A percentile compares a stretch with the other conserved stretches of the same genome.
Conservation (phyloP, 495 filamentous ascomycete genomes). For the Podospora pseudoanserina region DNA sequence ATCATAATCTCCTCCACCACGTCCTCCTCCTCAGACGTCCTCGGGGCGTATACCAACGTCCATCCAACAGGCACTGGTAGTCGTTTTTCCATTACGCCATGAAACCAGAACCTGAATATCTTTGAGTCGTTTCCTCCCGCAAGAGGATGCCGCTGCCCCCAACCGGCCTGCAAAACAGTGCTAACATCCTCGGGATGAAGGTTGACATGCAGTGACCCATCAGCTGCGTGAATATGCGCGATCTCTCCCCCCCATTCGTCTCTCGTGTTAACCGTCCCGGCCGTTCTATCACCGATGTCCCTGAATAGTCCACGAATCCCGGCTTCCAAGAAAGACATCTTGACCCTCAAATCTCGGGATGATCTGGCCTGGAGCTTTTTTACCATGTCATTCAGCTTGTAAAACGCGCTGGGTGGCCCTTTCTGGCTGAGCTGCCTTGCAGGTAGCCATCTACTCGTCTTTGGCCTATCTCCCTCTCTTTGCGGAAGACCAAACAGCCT, state of each 20-base stretch:
- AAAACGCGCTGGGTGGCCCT: neutral
- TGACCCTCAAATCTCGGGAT: neutral
- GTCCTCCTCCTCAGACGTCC: neutral
- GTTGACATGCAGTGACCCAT: slow-evolving; percentile 7
- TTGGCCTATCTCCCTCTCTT: neutral
- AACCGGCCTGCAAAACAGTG: neutral
- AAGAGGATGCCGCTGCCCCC: slow-evolving; percentile 12
- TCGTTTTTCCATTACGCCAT: neutral
- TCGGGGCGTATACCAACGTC: slow-evolving; percentile 11
- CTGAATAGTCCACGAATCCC: slow-evolving; percentile 3
- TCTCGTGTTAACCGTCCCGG: neutral
- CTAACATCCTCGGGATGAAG: slow-evolving; percentile 9
- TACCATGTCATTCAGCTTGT: neutral
- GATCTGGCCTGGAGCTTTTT: neutral
- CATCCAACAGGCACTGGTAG: slow-evolving; percentile 8
- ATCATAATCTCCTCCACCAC: neutral
- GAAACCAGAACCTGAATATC: slow-evolving; percentile 11
- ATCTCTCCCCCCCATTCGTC: slow-evolving; percentile 15
- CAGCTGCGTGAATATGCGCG: slow-evolving; percentile 4
- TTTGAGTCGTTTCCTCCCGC: slow-evolving; percentile 6
- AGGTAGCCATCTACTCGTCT: neutral
- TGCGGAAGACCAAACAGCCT: neutral
- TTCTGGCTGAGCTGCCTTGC: slow-evolving; percentile 3
- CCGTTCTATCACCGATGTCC: neutral
- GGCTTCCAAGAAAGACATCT: slow-evolving; percentile 2